Base-by-base conservation (phyloP, 1,284 basidiomycete species). In the Pholiota adiposa region DNA sequence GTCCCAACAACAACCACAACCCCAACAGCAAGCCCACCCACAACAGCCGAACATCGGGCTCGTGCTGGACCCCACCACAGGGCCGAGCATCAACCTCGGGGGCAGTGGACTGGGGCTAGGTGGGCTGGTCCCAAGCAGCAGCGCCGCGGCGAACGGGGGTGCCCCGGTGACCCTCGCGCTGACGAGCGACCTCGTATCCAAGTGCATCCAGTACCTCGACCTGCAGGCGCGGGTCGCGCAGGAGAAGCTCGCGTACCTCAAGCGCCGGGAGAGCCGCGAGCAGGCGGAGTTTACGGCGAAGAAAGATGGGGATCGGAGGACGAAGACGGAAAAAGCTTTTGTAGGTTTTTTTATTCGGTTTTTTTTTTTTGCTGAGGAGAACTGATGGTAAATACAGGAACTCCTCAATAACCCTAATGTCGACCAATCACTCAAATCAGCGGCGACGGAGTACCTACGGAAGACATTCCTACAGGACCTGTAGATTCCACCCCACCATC, bases 281-380 rank as follows among this genome's bases (percentile, higher is more conserved):
- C 72, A 77, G 55, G 76, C 73, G 12, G 82, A 87, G 60, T 79
- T 79, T 64, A 85, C 84, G 58, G 78, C 78, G 55, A 77, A 72
- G 60, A 83, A 81, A 68, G 81, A 83, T 51, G 75, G 77, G n/a
- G 76, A 81, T 67, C 80, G 83, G 56, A 75, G 78, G 68, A 83
- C 88, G 63, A 87, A 83, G 66, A 83, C 83, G 34, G 82, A 85
- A 61, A 80, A 83, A 56, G 89, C 89, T 31, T 84, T 86, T 75
- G 29, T 51, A 23, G 41, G 18, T 34, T 50, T 16, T 52, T 16
- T 41, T 36, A 36, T 34, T n/a, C 38, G 51, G 16, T 41, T 63
- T 63, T 19, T 49, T 56, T n/a, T 27, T 29, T 27, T 29, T 7
- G 34, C 21, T 52, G 12, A 14, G 6, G 14, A n/a, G 23, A 5